Base-by-base conservation (phyloP, 257 asterid species). In the Anisodus tanguticus region DNA sequence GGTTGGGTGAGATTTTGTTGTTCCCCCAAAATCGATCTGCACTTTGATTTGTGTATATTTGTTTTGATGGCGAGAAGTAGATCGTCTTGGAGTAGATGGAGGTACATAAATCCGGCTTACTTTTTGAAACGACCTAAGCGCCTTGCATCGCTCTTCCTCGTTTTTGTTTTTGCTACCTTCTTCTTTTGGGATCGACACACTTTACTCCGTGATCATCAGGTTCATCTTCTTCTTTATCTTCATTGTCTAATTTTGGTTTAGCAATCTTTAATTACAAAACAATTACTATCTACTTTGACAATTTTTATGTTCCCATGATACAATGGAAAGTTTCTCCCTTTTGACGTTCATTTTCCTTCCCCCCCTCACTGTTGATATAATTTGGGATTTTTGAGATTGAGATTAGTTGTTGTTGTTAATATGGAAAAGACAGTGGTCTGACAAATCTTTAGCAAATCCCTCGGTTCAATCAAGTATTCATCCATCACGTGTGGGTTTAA, bases 141-240 rank as follows among this genome's bases (percentile, higher is more conserved):
- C 74, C 90, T 97, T 41, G 97, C 98, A 19, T 81, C 90, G 86
- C 91, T 97, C 8, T 89, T 97, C 86, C 87, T 94, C 43, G 54
- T 91, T 4, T 93, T 95, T 83, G 95, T 97, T 62, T 84, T 62
- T 74, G 89, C 84, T 59, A 86, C 91, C 84, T 89, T 94, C 53
- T 86, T 95, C 83, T 88, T 97, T 74, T 97, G 97, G 98, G 98
- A 97, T 92, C 98, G 99, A 8, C 99, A 95, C 80, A 91, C 98
- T 82, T 88, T 96, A 60, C 86, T 93, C 69, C 94, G 94, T 15
- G 99, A 96, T 58, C 94, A 96, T 89, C 89, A 94, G 99, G 99
- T 95, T 66, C 12, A 8, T 49, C 51, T 49, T 15, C 17, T 45
- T 47, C 59, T 9, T 41, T 41, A 2, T 6, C 6, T 41, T 41